Evolutionary conservation across 495 filamentous ascomycete genomes (phyloP), one percentile per base, ranked within the genome.

Genomic region (Echria macrotheca): DNA sequence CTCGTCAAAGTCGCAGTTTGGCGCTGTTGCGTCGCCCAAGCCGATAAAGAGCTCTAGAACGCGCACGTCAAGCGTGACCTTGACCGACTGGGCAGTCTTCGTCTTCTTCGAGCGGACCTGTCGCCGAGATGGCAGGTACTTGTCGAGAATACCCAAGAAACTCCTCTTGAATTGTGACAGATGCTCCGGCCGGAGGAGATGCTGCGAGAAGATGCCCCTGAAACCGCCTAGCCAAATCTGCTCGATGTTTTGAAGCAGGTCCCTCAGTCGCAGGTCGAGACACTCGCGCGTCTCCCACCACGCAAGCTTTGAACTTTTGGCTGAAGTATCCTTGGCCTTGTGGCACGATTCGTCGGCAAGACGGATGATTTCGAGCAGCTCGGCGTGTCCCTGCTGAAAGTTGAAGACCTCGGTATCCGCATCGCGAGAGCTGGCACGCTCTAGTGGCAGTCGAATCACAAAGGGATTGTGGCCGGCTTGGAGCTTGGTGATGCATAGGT

Each of bases 211-310:
- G 0, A 98, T 82, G 17, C 90, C 89, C 23, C 81, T 79, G 70
- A 97, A 98, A 0, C 93, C 93, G 32, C 91, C 91, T 18, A 98
- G 81, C 93, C 93, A 98, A 29, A 91, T 80, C 42, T 84, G 82
- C 59, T 97, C 91, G 32, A 98, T 88, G 49, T 86, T 91, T 21
- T 80, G 70, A 19, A 97, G 74, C 2, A 97, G 74, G 39, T 86
- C 86, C 52, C 79, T 82, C 39, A 98, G 69, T 3, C 86, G 82
- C 12, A 70, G 63, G 63, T 98, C 91, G 17, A 98, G 72, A 5
- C 77, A 73, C 64, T 91, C 84, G 11, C 93, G 80, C 53, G 85
- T 82, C 11, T 78, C 79, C 93, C 93, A 98, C 93, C 93, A 98
- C 28, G 80, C 79, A 22, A 75, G 76, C 70, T 86, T 93, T 1